Evolutionary conservation across 768 basidiomycete genomes (phyloP), one percentile per base, ranked within the genome.

Genomic region (Leccinum arenicola): DNA sequence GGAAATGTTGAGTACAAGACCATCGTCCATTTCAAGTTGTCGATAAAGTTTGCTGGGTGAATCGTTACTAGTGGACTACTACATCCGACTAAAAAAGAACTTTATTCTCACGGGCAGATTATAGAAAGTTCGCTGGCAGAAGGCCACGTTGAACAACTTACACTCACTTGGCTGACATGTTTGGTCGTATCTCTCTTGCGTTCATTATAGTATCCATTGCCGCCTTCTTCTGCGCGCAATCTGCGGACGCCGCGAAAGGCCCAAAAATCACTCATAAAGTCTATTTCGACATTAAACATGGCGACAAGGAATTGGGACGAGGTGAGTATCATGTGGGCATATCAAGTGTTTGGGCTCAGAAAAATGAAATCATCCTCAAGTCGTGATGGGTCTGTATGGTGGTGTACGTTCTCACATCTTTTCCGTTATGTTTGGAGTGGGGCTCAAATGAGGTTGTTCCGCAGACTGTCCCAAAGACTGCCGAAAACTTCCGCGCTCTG

Each of bases 401-500:
- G 91, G 91, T 64, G 93, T 91, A 76, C 62, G 81, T 74, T 1
- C 61, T 67, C 49, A 5, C 25, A 38, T 50, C 21, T 40, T 56
- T 36, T 23, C 33, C 19, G 7, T 4, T 10, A 5, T 53, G 10
- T 33, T 25, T 31, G 12, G 14, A 31, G 21, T 12, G 19, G 43
- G 52, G 33, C 51, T 60, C 21, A 58, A 15, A 49, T 19, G 31
- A 9, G 19, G 43, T 33, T 11, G 50, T 40, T 50, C 43, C 29
- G 11, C 58, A 95, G 89, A 93, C 93, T 50, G 95, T 97, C 50
- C 95, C 95, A 56, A 95, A 95, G 78, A 98, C 95, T 33, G 95
- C 80, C 25, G 95, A 95, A 82, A 98, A 98, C 84, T 98, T 98
- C 86, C 89, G 94, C 58, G 93, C 94, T 51, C 82, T 99, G 65